Conservation (phyloP, 768 basidiomycete species). For the Butyriboletus loyo region DNA sequence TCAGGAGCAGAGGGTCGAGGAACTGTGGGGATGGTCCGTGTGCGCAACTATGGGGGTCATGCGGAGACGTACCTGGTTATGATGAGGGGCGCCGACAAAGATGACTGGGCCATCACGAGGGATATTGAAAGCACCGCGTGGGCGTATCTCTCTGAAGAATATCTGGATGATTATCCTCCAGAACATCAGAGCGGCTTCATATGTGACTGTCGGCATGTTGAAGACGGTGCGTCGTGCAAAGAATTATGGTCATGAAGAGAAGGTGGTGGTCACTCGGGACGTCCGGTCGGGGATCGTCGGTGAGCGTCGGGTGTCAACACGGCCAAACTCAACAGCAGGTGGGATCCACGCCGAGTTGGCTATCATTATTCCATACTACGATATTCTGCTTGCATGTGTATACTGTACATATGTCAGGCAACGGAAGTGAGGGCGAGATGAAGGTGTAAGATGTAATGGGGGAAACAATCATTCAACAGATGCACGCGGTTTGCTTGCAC, state of each 20-base stretch:
- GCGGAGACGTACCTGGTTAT: conserved; percentile 66
- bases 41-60: conserved; percentile 5
- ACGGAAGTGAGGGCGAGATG: conserved; percentile 14
- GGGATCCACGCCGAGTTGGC: neutral
- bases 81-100: conserved; percentile 90
- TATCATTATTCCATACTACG: conserved; percentile 21
- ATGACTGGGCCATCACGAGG: conserved; percentile 88
- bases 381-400: conserved; percentile 21
- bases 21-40: conserved; percentile 52
- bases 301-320: conserved; percentile 21
- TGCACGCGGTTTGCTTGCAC: conserved; percentile 14
- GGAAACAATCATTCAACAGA: conserved; percentile 20
- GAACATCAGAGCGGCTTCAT: conserved; percentile 78
- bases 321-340: conserved; percentile 18
- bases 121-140: conserved; percentile 92
- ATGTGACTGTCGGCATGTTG: conserved; percentile 36
- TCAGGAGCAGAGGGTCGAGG: conserved; percentile 83
- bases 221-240: conserved; percentile 4
- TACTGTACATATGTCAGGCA: conserved; percentile 31
- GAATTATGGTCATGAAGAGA: conserved; percentile 12
- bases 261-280: neutral
- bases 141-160: conserved; percentile 95
- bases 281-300: neutral
- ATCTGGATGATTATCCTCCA: conserved; percentile 86
- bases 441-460: conserved; percentile 16